Evolutionary conservation across 169 alveolate genomes (phyloP).

Genomic region (Plasmodium cynomolgi): DNA sequence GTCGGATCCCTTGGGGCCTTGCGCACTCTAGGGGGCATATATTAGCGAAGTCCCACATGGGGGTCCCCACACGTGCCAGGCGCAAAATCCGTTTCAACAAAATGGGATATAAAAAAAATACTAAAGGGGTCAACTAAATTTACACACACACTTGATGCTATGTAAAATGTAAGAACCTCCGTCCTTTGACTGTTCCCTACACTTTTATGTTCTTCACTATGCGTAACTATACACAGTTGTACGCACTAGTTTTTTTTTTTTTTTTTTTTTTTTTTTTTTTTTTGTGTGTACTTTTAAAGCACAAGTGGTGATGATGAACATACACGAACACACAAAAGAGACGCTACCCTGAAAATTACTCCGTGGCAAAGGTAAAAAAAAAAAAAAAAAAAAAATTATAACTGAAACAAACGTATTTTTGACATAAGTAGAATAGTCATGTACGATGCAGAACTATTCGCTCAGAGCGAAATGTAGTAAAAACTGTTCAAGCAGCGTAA

Average conservation of each 20-base stretch:
- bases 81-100: background rate
- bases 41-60: background rate
- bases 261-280: background rate
- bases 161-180: background rate
- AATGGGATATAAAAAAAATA: background rate
- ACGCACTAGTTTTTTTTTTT: background rate
- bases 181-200: background rate
- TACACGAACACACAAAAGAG: background rate
- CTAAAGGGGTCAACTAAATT: background rate
- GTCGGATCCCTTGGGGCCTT: background rate
- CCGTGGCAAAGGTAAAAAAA: background rate
- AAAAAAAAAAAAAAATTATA: slow-evolving; percentile 8
- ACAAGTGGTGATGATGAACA: background rate
- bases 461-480: background rate
- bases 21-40: background rate
- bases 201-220: background rate
- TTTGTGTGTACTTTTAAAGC: background rate
- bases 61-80: background rate
- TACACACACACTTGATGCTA: background rate
- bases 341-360: slow-evolving; percentile 9
- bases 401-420: background rate
- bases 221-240: background rate
- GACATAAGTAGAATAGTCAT: slow-evolving; percentile 26
- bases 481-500: slow-evolving; percentile 9
- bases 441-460: background rate